A percentile compares a stretch with the other conserved stretches of the same genome.
Evolutionary conservation across 345 rosid genomes (phyloP).

Genomic region (Euphorbia lathyris): DNA sequence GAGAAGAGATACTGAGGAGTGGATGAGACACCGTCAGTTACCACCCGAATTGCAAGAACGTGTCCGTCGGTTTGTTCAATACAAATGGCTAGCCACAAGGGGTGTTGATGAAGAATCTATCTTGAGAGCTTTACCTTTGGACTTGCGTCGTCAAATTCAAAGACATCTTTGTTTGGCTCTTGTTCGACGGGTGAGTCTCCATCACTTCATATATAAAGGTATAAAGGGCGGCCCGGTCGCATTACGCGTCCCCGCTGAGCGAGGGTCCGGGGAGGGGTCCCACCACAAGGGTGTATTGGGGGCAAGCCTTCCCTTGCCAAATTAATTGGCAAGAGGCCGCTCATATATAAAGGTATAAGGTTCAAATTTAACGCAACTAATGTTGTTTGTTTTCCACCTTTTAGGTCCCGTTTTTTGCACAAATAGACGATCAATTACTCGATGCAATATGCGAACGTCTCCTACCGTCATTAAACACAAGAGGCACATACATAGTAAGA

Average conservation of each 20-base stretch:
- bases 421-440: constrained; percentile 10
- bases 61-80: constrained; percentile 10
- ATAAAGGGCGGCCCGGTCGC: too few relatives aligned
- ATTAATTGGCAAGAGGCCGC: too few relatives aligned
- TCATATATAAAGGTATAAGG: too few relatives aligned
- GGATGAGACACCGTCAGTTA: constrained; percentile 9
- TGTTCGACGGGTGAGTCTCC: not conserved
- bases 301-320: too few relatives aligned
- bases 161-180: constrained; percentile 10
- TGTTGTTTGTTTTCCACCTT: not conserved
- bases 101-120: constrained; percentile 10
- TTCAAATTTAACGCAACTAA: too few relatives aligned
- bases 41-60: constrained; percentile 6
- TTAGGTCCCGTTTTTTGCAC: constrained; percentile 7
- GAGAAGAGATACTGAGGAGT: constrained; percentile 5
- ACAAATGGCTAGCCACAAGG: constrained; percentile 6
- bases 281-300: too few relatives aligned
- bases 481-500: not conserved
- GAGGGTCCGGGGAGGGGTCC: too few relatives aligned
- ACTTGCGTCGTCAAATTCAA: constrained; percentile 7
- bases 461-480: not conserved
- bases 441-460: constrained; percentile 7
- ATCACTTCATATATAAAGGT: too few relatives aligned
- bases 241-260: too few relatives aligned
- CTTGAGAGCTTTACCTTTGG: constrained; percentile 4